A percentile compares a stretch with the other conserved stretches of the same genome.
These are phyloP conservation scores for Pseudogymnoascus sp. DNA, from an alignment of 2,329 filamentous ascomycete genomes.

Conservation along the genomic window DNA sequence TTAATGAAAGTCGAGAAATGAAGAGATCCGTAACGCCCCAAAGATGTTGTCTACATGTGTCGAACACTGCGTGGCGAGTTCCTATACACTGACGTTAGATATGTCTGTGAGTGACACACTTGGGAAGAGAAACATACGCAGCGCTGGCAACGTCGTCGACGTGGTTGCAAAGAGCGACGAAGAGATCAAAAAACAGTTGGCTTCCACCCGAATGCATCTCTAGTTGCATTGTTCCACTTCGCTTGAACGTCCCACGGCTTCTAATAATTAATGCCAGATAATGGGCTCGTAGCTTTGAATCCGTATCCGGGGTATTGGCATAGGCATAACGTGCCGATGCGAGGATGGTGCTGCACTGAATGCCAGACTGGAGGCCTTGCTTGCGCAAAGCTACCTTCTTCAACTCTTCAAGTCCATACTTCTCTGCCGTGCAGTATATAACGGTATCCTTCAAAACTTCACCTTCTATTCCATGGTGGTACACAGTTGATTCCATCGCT, in stretches of 20 bases:
- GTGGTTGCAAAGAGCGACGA: constrained; percentile 88
- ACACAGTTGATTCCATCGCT: constrained; percentile 58
- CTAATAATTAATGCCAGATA: constrained; percentile 91
- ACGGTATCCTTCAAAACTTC: constrained; percentile 81
- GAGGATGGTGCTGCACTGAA: constrained; percentile 79
- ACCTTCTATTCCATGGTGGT: constrained; percentile 45
- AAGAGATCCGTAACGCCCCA: constrained; percentile 14
- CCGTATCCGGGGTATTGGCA: constrained; percentile 77
- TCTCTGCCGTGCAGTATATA: constrained; percentile 83
- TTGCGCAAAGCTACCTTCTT: constrained; percentile 82
- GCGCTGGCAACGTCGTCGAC: constrained; percentile 62
- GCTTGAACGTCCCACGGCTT: constrained; percentile 80
- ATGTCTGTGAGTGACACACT: not conserved
- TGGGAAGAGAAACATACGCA: constrained; percentile 41
- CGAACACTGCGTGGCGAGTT: constrained; percentile 16
- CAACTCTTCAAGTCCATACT: constrained; percentile 75
- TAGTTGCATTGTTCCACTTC: constrained; percentile 89
- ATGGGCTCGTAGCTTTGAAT: constrained; percentile 85
- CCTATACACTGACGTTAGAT: constrained; percentile 1
- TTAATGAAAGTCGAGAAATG: constrained; percentile 16
- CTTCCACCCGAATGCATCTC: constrained; percentile 85
- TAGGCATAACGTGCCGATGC: constrained; percentile 86
- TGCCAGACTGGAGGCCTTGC: constrained; percentile 77
- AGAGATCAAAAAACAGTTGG: constrained; percentile 85
- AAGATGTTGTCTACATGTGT: constrained; percentile 14